Evolutionary conservation across 2,329 filamentous ascomycete genomes (phyloP), one percentile per base, ranked within the genome.

Genomic region (Parastagonospora nodorum): DNA sequence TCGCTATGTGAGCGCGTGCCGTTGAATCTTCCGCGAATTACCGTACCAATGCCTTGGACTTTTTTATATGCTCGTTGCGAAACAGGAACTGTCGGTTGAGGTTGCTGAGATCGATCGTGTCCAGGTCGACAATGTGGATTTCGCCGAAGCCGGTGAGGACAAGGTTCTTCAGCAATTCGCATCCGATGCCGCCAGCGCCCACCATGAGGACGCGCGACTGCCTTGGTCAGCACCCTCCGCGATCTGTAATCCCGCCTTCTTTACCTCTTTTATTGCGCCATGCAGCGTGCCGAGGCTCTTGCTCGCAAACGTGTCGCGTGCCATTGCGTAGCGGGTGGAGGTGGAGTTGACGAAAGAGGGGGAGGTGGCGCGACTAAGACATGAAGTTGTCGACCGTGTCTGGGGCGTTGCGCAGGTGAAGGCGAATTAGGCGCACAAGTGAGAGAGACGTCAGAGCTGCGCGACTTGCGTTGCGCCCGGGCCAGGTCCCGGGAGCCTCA

Each of bases 81-180:
- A 99, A 99, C 41, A 99, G 86, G 68, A 99, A 99, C 74, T 99
- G 94, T 48, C 94, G 89, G 67, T 99, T 99, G 43, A 99, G 83
- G 71, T 99, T 99, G 77, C 92, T 96, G 16, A 99, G 82, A 71
- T 99, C 94, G 77, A 99, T 97, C 1, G 94, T 99, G 74, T 99
- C 94, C 53, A 99, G 88, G 74, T 99, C 94, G 62, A 99, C 91
- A 39, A 97, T 88, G 74, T 96, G 90, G 43, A 97, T 87, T 76
- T 96, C 89, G 60, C 91, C 91, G 64, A 96, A 99, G 61, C 93
- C 92, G 37, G 87, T 89, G 42, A 96, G 86, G 38, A 93, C 91
- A 50, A 99, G 86, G 74, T 97, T 96, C 81, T 99, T 99, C 58
- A 99, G 85, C 7, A 99, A 83, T 77, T 99, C 94, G 77, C 94